A percentile compares a stretch with the other conserved stretches of the same genome.
These are phyloP conservation scores for Dianthus caryophyllus DNA, from an alignment of 148 eudicot genomes.

Conservation along the genomic window DNA sequence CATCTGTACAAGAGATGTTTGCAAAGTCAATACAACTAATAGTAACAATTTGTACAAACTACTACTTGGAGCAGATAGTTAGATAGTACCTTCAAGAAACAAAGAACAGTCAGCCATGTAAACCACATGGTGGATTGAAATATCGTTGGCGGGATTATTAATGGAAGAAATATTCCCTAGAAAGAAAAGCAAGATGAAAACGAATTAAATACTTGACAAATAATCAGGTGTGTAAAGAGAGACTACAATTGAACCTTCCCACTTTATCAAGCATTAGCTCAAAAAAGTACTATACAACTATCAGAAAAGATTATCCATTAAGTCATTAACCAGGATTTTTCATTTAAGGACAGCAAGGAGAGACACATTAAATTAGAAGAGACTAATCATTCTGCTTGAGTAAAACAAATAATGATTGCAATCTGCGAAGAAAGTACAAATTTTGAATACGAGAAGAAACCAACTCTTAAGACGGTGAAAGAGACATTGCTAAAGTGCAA, in stretches of 20 bases:
- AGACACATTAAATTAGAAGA: no score
- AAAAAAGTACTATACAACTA: no score
- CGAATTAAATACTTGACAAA: not conserved
- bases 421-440: no score
- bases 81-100: constrained; percentile 70
- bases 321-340: no score
- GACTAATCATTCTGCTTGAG: no score
- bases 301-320: no score
- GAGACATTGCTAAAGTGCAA: no score
- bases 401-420: no score
- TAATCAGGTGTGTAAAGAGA: not conserved
- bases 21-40: constrained; percentile 15
- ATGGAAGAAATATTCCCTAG: constrained; percentile 93
- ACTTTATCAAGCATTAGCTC: not conserved
- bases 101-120: constrained; percentile 74
- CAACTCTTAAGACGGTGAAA: no score
- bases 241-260: not conserved
- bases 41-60: constrained; percentile 1
- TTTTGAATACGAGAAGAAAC: no score
- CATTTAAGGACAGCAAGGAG: no score
- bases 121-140: constrained; percentile 75
- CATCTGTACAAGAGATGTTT: constrained; percentile 50
- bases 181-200: not conserved
- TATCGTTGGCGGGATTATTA: constrained; percentile 77
- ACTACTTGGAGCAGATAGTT: not conserved